These are phyloP conservation scores for Podospora pseudocomata DNA, from an alignment of 495 filamentous ascomycete species.

Conservation along the genomic window DNA sequence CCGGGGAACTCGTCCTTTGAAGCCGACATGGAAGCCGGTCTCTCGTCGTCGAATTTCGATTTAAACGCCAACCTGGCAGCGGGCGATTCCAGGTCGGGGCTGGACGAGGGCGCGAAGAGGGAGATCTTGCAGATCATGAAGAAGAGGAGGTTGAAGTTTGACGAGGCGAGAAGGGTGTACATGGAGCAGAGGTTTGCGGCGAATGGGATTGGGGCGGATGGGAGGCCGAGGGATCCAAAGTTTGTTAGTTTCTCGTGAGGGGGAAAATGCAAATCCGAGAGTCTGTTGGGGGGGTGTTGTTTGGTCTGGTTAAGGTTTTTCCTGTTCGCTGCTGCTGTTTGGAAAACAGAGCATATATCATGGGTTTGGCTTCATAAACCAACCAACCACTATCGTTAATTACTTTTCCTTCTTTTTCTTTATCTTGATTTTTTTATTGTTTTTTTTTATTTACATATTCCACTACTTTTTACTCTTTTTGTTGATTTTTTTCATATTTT, in stretches of 20 bases:
- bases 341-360: no score
- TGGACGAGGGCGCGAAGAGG: constrained; percentile 73
- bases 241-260: constrained; percentile 83
- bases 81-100: constrained; percentile 70
- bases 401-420: constrained; percentile 8
- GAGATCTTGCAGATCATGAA: constrained; percentile 89
- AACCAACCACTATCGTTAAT: no score
- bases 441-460: neutral
- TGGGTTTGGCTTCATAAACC: no score
- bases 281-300: neutral
- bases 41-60: constrained; percentile 78
- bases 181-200: constrained; percentile 79
- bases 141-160: constrained; percentile 68
- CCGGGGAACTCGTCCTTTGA: constrained; percentile 61
- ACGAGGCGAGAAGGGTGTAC: constrained; percentile 83
- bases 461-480: constrained; percentile 5
- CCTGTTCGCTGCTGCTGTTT: no score
- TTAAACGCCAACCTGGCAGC: constrained; percentile 70
- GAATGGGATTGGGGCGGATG: constrained; percentile 85
- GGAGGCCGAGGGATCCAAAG: constrained; percentile 85
- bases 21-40: constrained; percentile 77
- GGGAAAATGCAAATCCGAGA: no score
- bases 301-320: neutral
- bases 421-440: neutral
- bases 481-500: constrained; percentile 4